Evolutionary conservation across 2,329 filamentous ascomycete species (phyloP).

Genomic region (Aureobasidium pullulans): DNA sequence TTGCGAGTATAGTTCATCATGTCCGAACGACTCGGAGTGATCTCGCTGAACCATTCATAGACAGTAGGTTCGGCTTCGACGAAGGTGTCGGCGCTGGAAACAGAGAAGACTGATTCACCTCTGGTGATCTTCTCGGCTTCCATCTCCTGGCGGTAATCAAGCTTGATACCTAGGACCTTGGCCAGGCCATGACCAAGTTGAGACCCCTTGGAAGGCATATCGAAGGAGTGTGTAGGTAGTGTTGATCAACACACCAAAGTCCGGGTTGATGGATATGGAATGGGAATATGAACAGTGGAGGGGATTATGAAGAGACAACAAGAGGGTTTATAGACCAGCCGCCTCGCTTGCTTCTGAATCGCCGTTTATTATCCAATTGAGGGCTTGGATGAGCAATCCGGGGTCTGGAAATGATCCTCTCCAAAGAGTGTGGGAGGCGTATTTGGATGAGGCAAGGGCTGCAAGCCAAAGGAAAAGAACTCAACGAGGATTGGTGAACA

Average conservation of each 20-base stretch:
- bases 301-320: background rate
- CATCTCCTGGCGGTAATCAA: constrained; percentile 58
- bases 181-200: constrained; percentile 67
- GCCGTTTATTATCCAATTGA: constrained; percentile 6
- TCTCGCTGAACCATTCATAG: constrained; percentile 60
- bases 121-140: constrained; percentile 58
- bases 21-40: constrained; percentile 53
- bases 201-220: constrained; percentile 33
- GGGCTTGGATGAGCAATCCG: constrained; percentile 8
- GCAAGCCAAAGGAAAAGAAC: background rate
- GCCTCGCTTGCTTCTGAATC: background rate
- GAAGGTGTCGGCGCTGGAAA: constrained; percentile 66
- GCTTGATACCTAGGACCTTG: constrained; percentile 74
- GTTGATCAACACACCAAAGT: background rate
- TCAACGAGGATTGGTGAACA: constrained; percentile 4
- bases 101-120: constrained; percentile 73
- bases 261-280: background rate
- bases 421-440: background rate
- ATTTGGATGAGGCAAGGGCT: constrained; percentile 4
- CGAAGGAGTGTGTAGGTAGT: constrained; percentile 22
- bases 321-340: constrained; percentile 6
- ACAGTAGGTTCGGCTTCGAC: constrained; percentile 74
- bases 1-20: constrained; percentile 55
- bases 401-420: constrained; percentile 7
- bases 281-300: background rate